Conservation (phyloP, 495 filamentous ascomycete genomes). For the Terfezia boudieri region DNA sequence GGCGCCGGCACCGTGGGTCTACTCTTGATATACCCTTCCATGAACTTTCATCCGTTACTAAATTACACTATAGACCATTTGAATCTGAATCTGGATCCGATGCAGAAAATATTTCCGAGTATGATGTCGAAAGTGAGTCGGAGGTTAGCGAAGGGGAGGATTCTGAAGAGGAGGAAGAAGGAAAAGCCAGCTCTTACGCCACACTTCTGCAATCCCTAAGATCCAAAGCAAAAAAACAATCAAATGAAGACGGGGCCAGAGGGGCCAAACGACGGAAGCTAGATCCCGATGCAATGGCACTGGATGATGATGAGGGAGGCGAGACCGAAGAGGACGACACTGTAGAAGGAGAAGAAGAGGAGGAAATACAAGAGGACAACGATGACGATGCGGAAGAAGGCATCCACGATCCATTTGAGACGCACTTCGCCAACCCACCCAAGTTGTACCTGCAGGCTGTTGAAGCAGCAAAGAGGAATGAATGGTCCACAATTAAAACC, state of each 20-base stretch:
- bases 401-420: constrained; percentile 50
- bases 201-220: constrained; percentile 22
- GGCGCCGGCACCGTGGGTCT: constrained; percentile 5
- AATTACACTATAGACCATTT: too few species aligned
- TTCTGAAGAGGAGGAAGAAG: constrained; percentile 10
- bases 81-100: too few species aligned
- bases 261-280: constrained; percentile 15
- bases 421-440: constrained; percentile 47
- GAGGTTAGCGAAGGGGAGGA: constrained; percentile 1
- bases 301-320: constrained; percentile 20
- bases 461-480: constrained; percentile 27
- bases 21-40: too few species aligned
- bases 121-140: not conserved
- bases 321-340: constrained; percentile 6
- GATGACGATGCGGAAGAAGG: constrained; percentile 29
- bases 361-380: constrained; percentile 18
- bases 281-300: constrained; percentile 18
- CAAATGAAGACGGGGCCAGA: not conserved
- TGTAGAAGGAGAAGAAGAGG: constrained; percentile 10
- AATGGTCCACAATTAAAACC: constrained; percentile 34
- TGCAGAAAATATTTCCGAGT: not conserved
- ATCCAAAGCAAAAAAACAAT: not conserved
- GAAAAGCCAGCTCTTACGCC: constrained; percentile 20
- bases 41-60: too few species aligned
- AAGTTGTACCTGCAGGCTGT: constrained; percentile 33